These are phyloP conservation scores for Microbotryomycetes sp. DNA, from an alignment of 1,284 basidiomycete genomes.

Conservation along the genomic window DNA sequence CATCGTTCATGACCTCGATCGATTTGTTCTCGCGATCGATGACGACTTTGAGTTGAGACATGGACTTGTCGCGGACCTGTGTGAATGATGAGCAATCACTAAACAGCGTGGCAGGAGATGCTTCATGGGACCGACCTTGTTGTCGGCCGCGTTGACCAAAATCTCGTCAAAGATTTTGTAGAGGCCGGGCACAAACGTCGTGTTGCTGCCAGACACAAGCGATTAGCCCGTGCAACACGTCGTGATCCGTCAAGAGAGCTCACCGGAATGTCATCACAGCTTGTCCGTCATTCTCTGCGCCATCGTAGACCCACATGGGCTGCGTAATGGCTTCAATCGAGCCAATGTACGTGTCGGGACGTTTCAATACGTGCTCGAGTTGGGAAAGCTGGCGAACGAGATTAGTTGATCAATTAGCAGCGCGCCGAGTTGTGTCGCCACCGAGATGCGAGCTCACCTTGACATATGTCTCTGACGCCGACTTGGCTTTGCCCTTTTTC, in stretches of 20 bases:
- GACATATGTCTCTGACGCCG: slow-evolving; percentile 33
- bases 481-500: slow-evolving; percentile 32
- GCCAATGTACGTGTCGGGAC: slow-evolving; percentile 97
- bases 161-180: slow-evolving; percentile 99
- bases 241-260: slow-evolving; percentile 24
- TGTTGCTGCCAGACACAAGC: slow-evolving; percentile 34
- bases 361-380: slow-evolving; percentile 91
- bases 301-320: slow-evolving; percentile 83
- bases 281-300: slow-evolving; percentile 9
- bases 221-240: not conserved
- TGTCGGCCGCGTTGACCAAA: slow-evolving; percentile 97
- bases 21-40: slow-evolving; percentile 76
- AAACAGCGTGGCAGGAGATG: not conserved
- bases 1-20: slow-evolving; percentile 95
- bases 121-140: slow-evolving; percentile 61
- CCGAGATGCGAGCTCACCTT: slow-evolving; percentile 18
- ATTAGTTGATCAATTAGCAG: no score
- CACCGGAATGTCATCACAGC: slow-evolving; percentile 24
- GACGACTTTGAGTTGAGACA: slow-evolving; percentile 81
- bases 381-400: slow-evolving; percentile 65
- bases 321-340: slow-evolving; percentile 80
- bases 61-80: slow-evolving; percentile 78
- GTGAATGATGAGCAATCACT: not conserved
- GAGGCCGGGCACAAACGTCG: slow-evolving; percentile 93
- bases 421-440: slow-evolving; percentile 9